Conservation (phyloP, 2,329 filamentous ascomycete genomes). For the Fonsecaea erecta region DNA sequence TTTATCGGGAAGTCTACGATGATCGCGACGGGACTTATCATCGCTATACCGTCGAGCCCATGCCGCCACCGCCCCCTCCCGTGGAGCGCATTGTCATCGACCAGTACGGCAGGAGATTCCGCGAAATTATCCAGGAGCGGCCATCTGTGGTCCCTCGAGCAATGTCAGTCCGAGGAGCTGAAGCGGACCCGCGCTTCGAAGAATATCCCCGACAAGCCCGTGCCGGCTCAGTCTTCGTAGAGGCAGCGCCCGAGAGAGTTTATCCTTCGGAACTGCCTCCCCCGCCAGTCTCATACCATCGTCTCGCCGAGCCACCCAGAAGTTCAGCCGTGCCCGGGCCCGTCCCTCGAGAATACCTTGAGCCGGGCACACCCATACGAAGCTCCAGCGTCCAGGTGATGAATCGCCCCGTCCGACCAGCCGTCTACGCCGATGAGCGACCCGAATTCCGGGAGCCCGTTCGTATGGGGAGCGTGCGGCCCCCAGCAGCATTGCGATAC, state of each 20-base stretch:
- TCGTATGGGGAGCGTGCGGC: constrained; percentile 64
- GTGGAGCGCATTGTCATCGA: constrained; percentile 76
- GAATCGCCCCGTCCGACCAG: constrained; percentile 46
- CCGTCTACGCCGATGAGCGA: constrained; percentile 67
- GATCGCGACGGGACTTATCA: constrained; percentile 49
- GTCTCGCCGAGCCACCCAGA: constrained; percentile 46
- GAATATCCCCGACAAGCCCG: constrained; percentile 37
- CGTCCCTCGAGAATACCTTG: constrained; percentile 36
- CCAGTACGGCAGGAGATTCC: constrained; percentile 80
- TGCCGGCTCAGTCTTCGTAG: constrained; percentile 48
- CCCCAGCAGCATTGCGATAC: constrained; percentile 57
- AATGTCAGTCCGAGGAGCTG: constrained; percentile 34
- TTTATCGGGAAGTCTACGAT: constrained; percentile 49
- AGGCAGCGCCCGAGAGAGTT: constrained; percentile 47
- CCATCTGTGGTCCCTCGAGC: constrained; percentile 41
- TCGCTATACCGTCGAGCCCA: constrained; percentile 47
- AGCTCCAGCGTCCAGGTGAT: constrained; percentile 49
- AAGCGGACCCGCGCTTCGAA: constrained; percentile 31
- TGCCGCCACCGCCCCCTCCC: constrained; percentile 54
- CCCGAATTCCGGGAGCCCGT: constrained; percentile 62
- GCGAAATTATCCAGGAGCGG: constrained; percentile 56
- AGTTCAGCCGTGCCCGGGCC: constrained; percentile 30
- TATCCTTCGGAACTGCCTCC: constrained; percentile 54
- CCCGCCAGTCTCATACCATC: constrained; percentile 48
- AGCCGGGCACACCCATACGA: constrained; percentile 41